A percentile compares a stretch with the other conserved stretches of the same genome.
phyloP scores from a whole-genome alignment of 306 rosid genomes.

The Cucurbita pepo region DNA sequence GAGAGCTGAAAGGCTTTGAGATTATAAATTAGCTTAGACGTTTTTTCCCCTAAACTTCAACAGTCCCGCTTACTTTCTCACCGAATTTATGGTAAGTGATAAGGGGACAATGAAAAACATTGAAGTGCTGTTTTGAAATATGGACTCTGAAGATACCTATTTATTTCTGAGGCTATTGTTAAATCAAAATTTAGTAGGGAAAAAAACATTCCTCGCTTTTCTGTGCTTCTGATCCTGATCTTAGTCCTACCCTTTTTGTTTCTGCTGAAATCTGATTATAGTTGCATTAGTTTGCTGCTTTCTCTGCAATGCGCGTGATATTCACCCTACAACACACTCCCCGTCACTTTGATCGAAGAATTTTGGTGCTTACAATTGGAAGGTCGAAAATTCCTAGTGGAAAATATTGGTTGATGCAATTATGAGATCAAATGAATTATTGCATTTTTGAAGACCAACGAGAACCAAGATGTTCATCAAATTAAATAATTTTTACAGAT shows the following conservation, averaged over 20 bases:
- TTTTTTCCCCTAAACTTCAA: not conserved
- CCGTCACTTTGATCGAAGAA: not conserved
- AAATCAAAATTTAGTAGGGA: no score
- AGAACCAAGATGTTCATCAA: not conserved
- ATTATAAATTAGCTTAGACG: not conserved
- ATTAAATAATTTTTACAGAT: not conserved
- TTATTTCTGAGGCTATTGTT: not conserved
- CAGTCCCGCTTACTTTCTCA: not conserved
- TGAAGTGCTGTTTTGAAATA: not conserved
- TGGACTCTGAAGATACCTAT: not conserved
- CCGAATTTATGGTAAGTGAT: not conserved
- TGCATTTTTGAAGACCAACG: not conserved
- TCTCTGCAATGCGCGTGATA: not conserved
- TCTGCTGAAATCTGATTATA: not conserved
- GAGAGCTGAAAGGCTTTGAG: not conserved
- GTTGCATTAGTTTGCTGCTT: not conserved
- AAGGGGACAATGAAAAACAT: not conserved
- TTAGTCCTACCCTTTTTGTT: not conserved
- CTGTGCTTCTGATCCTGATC: not conserved
- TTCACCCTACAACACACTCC: not conserved
- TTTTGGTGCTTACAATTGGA: not conserved
- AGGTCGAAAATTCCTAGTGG: not conserved
- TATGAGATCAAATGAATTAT: not conserved
- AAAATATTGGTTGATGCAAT: not conserved
- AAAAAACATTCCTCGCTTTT: not conserved